Evolutionary conservation across 2,329 filamentous ascomycete genomes (phyloP), one percentile per base, ranked within the genome.

Genomic region (Fusarium sp.): DNA sequence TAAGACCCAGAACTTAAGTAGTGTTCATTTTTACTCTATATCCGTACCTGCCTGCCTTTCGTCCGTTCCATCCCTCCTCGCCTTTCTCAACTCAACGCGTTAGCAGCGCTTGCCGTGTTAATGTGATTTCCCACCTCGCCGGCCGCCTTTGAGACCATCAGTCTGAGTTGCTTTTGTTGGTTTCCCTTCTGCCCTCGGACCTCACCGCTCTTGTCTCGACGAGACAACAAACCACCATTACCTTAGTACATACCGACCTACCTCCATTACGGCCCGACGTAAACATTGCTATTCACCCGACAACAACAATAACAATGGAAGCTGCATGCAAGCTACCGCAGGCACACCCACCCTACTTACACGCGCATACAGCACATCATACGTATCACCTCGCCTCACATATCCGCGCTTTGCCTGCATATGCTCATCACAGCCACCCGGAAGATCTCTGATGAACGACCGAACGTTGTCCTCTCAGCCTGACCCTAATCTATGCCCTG

Each of bases 401-500:
- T 64, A 66, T 69, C 51, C 57, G 56, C 65, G 9, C 48, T 70
- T 56, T 57, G 46, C 66, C 51, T 70, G 66, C 66, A 69, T 67
- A 70, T 70, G 66, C 53, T 19, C 66, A 70, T 70, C 66, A 70
- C 66, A 66, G 62, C 66, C 66, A 67, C 57, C 56, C 49, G 66
- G 63, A 69, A 71, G 65, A 68, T 69, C 65, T 51, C 44, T 56
- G 46, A 64, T 49, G 48, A 70, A 68, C 62, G 52, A 57, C 46
- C 58, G 45, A 60, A 62, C 20, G 26, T 52, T 33, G 45, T 55
- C 52, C 41, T 44, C 46, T 30, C 49, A 59, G 33, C 43, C 59
- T 62, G 48, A 41, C 56, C 65, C 55, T 33, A 56, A 56, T 46
- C 56, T 53, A 54, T 28, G 41, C 61, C 52, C 54, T 70, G 70